Evolutionary conservation across 768 basidiomycete genomes (phyloP).

Genomic region (Leccinum fibrillosum): DNA sequence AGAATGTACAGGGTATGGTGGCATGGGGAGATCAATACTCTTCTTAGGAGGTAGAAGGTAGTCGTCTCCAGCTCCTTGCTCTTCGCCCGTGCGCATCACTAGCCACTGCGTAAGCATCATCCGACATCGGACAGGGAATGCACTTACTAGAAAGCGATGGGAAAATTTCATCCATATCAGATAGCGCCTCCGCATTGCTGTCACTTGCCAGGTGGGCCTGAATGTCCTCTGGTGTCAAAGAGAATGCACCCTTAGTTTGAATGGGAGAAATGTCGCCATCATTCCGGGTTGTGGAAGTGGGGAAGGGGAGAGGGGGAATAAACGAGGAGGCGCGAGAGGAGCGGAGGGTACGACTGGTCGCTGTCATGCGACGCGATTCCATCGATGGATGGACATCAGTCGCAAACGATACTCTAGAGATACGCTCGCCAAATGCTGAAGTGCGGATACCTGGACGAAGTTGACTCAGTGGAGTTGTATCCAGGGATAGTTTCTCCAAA

Average conservation of each 20-base stretch:
- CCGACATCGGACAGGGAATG: neutral
- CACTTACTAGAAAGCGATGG: conserved; percentile 65
- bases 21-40: conserved; percentile 28
- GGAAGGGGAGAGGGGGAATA: conserved; percentile 40
- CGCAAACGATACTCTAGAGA: conserved; percentile 69
- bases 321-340: conserved; percentile 39
- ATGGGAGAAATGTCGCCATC: conserved; percentile 41
- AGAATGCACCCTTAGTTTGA: conserved; percentile 39
- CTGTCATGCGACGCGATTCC: conserved; percentile 41
- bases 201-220: conserved; percentile 45
- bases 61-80: conserved; percentile 32
- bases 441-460: conserved; percentile 56
- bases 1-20: conserved; percentile 33
- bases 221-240: conserved; percentile 61
- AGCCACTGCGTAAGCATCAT: conserved; percentile 7
- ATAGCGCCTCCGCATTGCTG: conserved; percentile 29
- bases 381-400: conserved; percentile 49
- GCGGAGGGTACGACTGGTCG: conserved; percentile 44
- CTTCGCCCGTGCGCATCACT: conserved; percentile 73
- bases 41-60: conserved; percentile 41
- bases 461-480: conserved; percentile 37
- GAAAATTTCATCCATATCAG: conserved; percentile 55
- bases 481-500: conserved; percentile 39
- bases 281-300: conserved; percentile 13
- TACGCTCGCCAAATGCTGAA: conserved; percentile 46